A percentile compares a stretch with the other conserved stretches of the same genome.
Evolutionary conservation across 805 yeast species (phyloP).

Genomic region (Wickerhamomyces hampshirensis): DNA sequence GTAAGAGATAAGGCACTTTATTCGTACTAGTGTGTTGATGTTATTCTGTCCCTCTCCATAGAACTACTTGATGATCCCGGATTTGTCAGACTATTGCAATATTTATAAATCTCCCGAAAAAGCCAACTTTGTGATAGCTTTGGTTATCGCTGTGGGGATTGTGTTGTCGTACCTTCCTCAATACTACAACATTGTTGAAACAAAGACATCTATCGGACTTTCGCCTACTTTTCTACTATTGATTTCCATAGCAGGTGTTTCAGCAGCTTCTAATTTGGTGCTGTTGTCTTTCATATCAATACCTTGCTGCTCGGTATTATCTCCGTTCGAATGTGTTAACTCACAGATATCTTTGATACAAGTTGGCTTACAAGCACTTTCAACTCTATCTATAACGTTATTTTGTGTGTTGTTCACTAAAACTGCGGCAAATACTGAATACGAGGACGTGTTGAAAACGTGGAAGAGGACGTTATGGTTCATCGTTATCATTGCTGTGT

Average conservation of each 20-base stretch:
- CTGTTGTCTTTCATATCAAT: slow-evolving; percentile 58
- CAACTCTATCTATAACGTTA: slow-evolving; percentile 53
- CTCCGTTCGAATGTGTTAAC: slow-evolving; percentile 55
- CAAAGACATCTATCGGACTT: slow-evolving; percentile 71
- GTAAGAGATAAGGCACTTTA: no score
- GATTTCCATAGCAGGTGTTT: slow-evolving; percentile 65
- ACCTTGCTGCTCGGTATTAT: slow-evolving; percentile 49
- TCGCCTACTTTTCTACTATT: slow-evolving; percentile 68
- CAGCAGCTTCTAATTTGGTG: slow-evolving; percentile 62
- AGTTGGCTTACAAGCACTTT: slow-evolving; percentile 56
- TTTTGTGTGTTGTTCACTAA: slow-evolving; percentile 47
- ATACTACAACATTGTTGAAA: slow-evolving; percentile 50
- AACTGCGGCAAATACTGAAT: slow-evolving; percentile 38
- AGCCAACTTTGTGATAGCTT: slow-evolving; percentile 43
- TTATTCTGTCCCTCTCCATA: no score
- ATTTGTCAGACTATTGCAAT: slow-evolving; percentile 8
- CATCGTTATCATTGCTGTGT: slow-evolving; percentile 26
- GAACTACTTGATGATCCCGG: background rate
- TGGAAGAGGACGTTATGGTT: slow-evolving; percentile 38
- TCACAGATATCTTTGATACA: slow-evolving; percentile 65
- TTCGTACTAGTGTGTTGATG: no score
- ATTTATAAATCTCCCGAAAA: slow-evolving; percentile 39
- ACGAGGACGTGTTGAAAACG: slow-evolving; percentile 33
- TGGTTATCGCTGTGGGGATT: slow-evolving; percentile 60
- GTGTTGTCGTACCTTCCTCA: slow-evolving; percentile 73